These are phyloP conservation scores for Magnaporthiopsis incrustans DNA, from an alignment of 2,329 filamentous ascomycete species.

Conservation along the genomic window DNA sequence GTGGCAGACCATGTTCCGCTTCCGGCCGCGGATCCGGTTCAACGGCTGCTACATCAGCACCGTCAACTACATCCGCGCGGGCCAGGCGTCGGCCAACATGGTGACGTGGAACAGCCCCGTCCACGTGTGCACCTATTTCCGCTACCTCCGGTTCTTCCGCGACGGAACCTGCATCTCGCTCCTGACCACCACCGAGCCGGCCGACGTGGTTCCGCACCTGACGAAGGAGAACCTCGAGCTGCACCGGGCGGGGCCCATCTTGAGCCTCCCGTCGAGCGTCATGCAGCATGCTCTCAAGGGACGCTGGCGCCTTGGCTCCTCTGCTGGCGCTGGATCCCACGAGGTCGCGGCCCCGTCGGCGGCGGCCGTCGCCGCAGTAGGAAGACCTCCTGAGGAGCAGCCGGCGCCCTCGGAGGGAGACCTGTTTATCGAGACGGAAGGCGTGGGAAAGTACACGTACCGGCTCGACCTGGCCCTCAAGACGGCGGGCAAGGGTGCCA, in stretches of 20 bases:
- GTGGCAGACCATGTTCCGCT: slow-evolving; percentile 67
- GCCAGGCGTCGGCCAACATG: slow-evolving; percentile 62
- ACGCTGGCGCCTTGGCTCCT: slow-evolving; percentile 40
- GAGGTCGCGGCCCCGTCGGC: not conserved
- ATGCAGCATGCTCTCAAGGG: slow-evolving; percentile 62
- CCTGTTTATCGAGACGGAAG: slow-evolving; percentile 79
- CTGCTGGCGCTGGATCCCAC: slow-evolving; percentile 12
- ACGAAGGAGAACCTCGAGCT: slow-evolving; percentile 58
- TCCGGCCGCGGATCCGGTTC: slow-evolving; percentile 80
- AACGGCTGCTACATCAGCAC: slow-evolving; percentile 95
- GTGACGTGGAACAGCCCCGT: slow-evolving; percentile 75
- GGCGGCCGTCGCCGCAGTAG: too few relatives aligned
- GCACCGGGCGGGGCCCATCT: slow-evolving; percentile 29
- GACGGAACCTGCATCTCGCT: slow-evolving; percentile 79
- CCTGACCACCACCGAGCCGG: slow-evolving; percentile 71
- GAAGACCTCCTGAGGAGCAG: slow-evolving; percentile 9
- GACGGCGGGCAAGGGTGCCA: slow-evolving; percentile 52
- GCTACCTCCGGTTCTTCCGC: slow-evolving; percentile 90
- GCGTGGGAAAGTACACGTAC: slow-evolving; percentile 76
- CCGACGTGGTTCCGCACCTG: slow-evolving; percentile 70
- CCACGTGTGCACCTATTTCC: slow-evolving; percentile 96
- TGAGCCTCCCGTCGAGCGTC: slow-evolving; percentile 38
- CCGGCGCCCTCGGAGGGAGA: slow-evolving; percentile 49
- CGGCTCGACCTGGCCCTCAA: slow-evolving; percentile 70
- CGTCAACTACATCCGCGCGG: slow-evolving; percentile 86